phyloP scores from a whole-genome alignment of 495 filamentous ascomycete genomes.

The Penicillium parvum region DNA sequence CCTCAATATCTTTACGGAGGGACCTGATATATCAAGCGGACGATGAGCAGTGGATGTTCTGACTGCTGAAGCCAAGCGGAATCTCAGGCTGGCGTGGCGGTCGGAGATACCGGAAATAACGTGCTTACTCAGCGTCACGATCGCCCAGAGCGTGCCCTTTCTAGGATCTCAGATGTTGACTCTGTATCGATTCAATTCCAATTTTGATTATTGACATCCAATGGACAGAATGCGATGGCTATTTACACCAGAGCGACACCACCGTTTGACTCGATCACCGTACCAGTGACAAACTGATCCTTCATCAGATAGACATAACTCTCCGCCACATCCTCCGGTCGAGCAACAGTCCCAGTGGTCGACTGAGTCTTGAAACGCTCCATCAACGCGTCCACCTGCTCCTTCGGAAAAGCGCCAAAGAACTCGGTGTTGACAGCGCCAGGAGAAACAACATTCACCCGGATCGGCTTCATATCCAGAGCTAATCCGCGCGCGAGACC shows the following conservation, averaged over 20 bases:
- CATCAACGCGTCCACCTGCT: constrained; percentile 2
- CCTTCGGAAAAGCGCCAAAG: constrained; percentile 21
- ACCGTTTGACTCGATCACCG: constrained; percentile 36
- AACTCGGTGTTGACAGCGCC: constrained; percentile 53
- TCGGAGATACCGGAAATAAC: constrained; percentile 11
- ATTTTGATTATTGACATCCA: not conserved
- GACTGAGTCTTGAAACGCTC: constrained; percentile 20
- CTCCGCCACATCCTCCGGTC: constrained; percentile 60
- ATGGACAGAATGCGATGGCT: not conserved
- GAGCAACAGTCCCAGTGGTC: constrained; percentile 44
- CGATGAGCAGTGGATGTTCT: not conserved
- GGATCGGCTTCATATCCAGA: constrained; percentile 54
- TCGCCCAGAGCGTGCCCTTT: no score
- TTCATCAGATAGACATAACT: constrained; percentile 63
- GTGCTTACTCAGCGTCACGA: not conserved
- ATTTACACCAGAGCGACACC: constrained; percentile 13
- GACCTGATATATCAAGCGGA: no score
- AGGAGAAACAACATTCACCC: constrained; percentile 60
- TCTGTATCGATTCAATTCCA: not conserved
- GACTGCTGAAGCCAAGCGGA: not conserved
- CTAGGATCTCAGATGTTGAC: no score
- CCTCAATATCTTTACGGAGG: no score
- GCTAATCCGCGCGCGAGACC: constrained; percentile 51
- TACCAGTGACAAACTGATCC: constrained; percentile 50
- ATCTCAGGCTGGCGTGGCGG: not conserved